These are phyloP conservation scores for Aschersonia sp. DNA, from an alignment of 2,329 filamentous ascomycete species.

Conservation along the genomic window DNA sequence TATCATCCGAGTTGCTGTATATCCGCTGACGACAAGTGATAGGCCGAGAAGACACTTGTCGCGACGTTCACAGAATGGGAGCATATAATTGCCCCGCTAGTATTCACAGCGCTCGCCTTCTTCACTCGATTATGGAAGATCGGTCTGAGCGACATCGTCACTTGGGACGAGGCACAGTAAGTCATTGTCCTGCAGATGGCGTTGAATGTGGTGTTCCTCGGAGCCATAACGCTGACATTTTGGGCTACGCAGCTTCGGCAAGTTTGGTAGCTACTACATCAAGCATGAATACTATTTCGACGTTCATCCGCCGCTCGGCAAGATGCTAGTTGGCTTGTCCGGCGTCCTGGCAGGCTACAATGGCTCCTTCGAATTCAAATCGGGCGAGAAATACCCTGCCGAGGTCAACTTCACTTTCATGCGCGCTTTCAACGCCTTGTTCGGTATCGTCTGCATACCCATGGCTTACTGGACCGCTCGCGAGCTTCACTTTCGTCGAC, in stretches of 20 bases:
- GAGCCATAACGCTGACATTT: constrained; percentile 1
- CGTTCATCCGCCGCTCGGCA: constrained; percentile 86
- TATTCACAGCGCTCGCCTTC: constrained; percentile 47
- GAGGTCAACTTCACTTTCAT: constrained; percentile 97
- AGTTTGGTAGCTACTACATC: constrained; percentile 97
- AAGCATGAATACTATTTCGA: constrained; percentile 97
- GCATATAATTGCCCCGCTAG: constrained; percentile 42
- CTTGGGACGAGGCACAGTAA: constrained; percentile 54
- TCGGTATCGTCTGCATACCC: constrained; percentile 83
- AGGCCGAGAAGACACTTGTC: constrained; percentile 37
- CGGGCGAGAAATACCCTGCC: constrained; percentile 84
- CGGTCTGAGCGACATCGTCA: constrained; percentile 51
- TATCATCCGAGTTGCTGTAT: background rate
- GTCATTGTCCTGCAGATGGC: constrained; percentile 8
- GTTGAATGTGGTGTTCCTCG: background rate
- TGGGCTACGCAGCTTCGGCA: constrained; percentile 53
- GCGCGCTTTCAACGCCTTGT: constrained; percentile 92
- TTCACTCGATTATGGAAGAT: constrained; percentile 59
- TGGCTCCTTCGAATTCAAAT: constrained; percentile 98
- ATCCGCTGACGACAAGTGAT: background rate
- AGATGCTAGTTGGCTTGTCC: constrained; percentile 94
- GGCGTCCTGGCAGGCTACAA: constrained; percentile 97
- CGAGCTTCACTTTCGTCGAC: constrained; percentile 73
- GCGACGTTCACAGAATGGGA: constrained; percentile 50
- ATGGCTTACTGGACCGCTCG: constrained; percentile 90